Conservation (phyloP, 2,329 filamentous ascomycete species). For the Cyphellophora europaea region DNA sequence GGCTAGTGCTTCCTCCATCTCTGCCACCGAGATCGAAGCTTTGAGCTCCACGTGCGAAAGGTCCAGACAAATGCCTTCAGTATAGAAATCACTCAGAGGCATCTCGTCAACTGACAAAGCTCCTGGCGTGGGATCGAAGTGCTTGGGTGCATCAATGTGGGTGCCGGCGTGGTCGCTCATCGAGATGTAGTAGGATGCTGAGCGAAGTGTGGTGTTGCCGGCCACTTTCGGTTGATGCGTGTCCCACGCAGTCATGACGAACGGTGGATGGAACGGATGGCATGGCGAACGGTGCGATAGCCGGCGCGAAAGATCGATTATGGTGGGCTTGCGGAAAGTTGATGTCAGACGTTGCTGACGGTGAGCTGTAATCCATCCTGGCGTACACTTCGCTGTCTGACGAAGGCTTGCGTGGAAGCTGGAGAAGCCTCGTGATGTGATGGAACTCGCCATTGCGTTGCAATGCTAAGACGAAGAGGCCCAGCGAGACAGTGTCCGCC, state of each 20-base stretch:
- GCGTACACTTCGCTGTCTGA: too few relatives aligned
- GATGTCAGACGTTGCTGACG: too few relatives aligned
- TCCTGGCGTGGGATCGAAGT: slow-evolving; percentile 2
- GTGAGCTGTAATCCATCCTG: too few relatives aligned
- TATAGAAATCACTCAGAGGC: slow-evolving; percentile 5
- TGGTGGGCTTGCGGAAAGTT: not conserved
- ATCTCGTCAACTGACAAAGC: slow-evolving; percentile 3
- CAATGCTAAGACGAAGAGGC: too few relatives aligned
- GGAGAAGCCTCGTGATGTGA: too few relatives aligned
- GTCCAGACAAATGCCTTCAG: slow-evolving; percentile 6
- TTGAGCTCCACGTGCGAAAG: slow-evolving; percentile 5
- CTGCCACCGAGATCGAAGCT: slow-evolving; percentile 3
- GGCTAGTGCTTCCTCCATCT: slow-evolving; percentile 1
- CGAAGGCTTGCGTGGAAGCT: too few relatives aligned
- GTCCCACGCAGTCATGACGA: slow-evolving; percentile 2
- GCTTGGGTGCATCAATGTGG: slow-evolving; percentile 6
- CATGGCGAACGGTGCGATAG: not conserved
- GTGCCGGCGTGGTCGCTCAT: slow-evolving; percentile 7
- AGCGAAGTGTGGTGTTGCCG: not conserved
- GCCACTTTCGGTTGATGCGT: slow-evolving; percentile 2
- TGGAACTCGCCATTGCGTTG: too few relatives aligned
- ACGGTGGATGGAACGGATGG: not conserved
- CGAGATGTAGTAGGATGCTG: slow-evolving; percentile 2
- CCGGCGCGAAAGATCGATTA: not conserved
- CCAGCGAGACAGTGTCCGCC: too few relatives aligned